Evolutionary conservation across 495 filamentous ascomycete genomes (phyloP), one percentile per base, ranked within the genome.

Genomic region (Xylaria castorea): DNA sequence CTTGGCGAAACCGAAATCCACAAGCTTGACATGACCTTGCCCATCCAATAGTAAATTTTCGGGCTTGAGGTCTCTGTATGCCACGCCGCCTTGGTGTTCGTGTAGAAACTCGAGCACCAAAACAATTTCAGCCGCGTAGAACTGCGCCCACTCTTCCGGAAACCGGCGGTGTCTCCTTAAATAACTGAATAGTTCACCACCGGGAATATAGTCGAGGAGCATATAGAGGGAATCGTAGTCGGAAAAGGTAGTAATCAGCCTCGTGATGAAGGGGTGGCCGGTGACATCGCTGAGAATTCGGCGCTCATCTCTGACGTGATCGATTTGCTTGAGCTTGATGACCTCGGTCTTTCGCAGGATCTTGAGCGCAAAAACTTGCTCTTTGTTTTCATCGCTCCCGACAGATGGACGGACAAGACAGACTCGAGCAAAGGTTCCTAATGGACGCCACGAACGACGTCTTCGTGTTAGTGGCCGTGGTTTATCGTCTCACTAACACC

Each of bases 1-100:
- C 85, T 98, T 98, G 38, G 96, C 96, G 79, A 99, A 98, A 0
- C 96, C 96, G 82, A 99, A 99, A 81, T 99, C 96, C n/a, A 98
- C 95, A 46, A 98, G 86, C 81, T 96, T 97, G 78, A 99, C 89
- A 81, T 99, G 96, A 6, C 96, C 96, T 44, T 97, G 90, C 20
- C 89, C 93, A 81, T 98, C 96, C 30, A 98, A 85, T 27, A 98
- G 86, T 60, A 99, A 92, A 78, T 99, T 99, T 81, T 99, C 96
- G 2, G 96, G 96, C 81, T 99, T 98, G 76, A 99, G 81, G 77
- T 99, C 96, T 25, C 96, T 92, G 79, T 98, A 98, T 50, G 96
- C 96, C 51, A 99, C 90, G 8, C 94, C 93, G 34, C 87, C 87
- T 77, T 91, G 86, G 42, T 92, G 85, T 78, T 97, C 93, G 81